These are phyloP conservation scores for Claviceps sp. DNA, from an alignment of 2,329 filamentous ascomycete genomes.

Conservation along the genomic window DNA sequence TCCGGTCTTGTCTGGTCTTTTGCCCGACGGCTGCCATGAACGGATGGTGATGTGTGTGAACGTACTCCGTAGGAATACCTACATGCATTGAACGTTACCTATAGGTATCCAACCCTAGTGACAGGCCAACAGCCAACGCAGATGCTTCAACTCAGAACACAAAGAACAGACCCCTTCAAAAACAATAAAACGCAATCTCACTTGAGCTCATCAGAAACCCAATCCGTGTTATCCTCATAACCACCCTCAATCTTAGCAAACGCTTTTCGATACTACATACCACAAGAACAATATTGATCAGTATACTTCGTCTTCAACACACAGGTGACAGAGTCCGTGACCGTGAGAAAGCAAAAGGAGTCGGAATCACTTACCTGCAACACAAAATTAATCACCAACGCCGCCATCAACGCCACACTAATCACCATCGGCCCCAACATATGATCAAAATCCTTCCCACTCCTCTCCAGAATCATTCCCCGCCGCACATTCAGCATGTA, in stretches of 20 bases:
- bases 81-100: too few species aligned
- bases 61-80: too few species aligned
- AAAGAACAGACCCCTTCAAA: too few species aligned
- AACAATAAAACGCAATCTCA: conserved; percentile 5
- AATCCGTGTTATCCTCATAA: not conserved
- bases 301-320: too few species aligned
- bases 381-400: conserved; percentile 74
- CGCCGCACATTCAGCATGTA: conserved; percentile 64
- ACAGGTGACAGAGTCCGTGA: too few species aligned
- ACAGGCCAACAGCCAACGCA: too few species aligned
- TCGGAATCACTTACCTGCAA: conserved; percentile 54
- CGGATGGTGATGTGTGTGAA: too few species aligned
- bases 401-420: conserved; percentile 62
- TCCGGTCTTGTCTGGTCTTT: too few species aligned
- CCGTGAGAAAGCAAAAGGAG: not conserved
- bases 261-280: conserved; percentile 19
- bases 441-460: conserved; percentile 88
- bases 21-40: too few species aligned
- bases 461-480: conserved; percentile 69
- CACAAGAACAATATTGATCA: too few species aligned
- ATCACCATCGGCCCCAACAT: conserved; percentile 73
- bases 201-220: conserved; percentile 17
- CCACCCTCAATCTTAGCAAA: conserved; percentile 15
- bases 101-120: too few species aligned
- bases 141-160: too few species aligned